Percentiles rank a stretch among this genome's conserved stretches.
Conservation (phyloP, 2,329 filamentous ascomycete genomes). For the Ophiosphaerella korrae region DNA sequence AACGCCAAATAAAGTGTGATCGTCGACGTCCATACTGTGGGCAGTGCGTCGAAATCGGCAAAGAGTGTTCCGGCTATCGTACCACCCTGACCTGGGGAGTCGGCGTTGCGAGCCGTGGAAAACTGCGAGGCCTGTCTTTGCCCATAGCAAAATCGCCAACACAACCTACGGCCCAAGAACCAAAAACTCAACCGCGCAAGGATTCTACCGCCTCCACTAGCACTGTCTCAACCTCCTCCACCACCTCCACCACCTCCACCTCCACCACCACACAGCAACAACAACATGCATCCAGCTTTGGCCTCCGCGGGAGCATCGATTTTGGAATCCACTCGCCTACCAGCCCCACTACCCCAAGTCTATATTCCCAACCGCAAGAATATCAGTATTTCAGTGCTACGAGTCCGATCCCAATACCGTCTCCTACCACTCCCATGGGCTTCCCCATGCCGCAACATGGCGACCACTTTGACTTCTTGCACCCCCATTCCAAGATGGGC, state of each 20-base stretch:
- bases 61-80: conserved; percentile 95
- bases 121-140: conserved; percentile 85
- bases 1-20: conserved; percentile 84
- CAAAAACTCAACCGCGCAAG: conserved; percentile 29
- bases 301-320: conserved; percentile 40
- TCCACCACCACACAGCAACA: conserved; percentile 29
- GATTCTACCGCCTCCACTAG: conserved; percentile 28
- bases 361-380: conserved; percentile 44
- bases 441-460: conserved; percentile 48
- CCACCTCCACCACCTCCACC: no score
- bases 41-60: conserved; percentile 87
- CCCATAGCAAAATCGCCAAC: conserved; percentile 59
- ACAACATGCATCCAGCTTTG: conserved; percentile 27
- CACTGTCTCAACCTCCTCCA: conserved; percentile 14
- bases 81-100: conserved; percentile 97
- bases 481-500: conserved; percentile 44
- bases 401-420: conserved; percentile 49
- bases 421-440: conserved; percentile 40
- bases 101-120: conserved; percentile 92
- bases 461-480: conserved; percentile 46
- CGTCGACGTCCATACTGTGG: conserved; percentile 92
- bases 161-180: conserved; percentile 31
- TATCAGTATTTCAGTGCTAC: conserved; percentile 45
- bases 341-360: conserved; percentile 42
- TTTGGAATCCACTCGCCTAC: conserved; percentile 41